These are phyloP conservation scores for Talaromyces proteolyticus DNA, from an alignment of 495 filamentous ascomycete genomes.

Conservation along the genomic window DNA sequence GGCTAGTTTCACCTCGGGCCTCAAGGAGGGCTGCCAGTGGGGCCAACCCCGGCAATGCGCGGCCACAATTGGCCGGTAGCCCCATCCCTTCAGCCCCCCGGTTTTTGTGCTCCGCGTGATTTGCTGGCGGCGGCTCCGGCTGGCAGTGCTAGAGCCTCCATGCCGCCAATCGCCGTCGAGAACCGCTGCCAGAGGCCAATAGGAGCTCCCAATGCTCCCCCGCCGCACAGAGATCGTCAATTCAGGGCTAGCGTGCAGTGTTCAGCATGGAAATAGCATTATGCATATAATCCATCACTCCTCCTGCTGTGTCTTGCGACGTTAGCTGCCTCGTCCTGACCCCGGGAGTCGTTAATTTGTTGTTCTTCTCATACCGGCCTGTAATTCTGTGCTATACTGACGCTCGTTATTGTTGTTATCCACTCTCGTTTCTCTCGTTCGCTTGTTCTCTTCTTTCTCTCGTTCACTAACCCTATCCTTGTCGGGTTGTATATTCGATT, in stretches of 20 bases:
- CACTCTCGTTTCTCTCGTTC: background rate
- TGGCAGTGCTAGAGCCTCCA: background rate
- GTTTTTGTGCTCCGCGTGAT: background rate
- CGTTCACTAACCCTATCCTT: no score
- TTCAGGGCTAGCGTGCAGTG: no score
- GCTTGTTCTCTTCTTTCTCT: background rate
- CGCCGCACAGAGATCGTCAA: background rate
- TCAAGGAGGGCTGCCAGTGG: no score
- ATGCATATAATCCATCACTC: background rate
- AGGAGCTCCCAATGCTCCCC: background rate
- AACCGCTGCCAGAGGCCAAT: background rate
- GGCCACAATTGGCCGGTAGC: background rate
- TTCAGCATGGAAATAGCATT: background rate
- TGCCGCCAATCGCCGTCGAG: background rate
- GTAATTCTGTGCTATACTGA: background rate
- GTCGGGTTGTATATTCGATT: no score
- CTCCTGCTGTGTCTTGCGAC: no score
- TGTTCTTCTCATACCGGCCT: background rate
- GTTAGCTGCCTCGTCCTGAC: background rate
- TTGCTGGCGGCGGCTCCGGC: background rate
- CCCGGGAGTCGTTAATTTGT: slow-evolving; percentile 8
- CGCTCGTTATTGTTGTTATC: background rate
- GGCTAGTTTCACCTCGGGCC: no score
- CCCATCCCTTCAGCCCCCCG: background rate
- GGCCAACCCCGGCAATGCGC: no score